These are phyloP conservation scores for Aureobasidium namibiae DNA, from an alignment of 2,329 filamentous ascomycete species.

Conservation along the genomic window DNA sequence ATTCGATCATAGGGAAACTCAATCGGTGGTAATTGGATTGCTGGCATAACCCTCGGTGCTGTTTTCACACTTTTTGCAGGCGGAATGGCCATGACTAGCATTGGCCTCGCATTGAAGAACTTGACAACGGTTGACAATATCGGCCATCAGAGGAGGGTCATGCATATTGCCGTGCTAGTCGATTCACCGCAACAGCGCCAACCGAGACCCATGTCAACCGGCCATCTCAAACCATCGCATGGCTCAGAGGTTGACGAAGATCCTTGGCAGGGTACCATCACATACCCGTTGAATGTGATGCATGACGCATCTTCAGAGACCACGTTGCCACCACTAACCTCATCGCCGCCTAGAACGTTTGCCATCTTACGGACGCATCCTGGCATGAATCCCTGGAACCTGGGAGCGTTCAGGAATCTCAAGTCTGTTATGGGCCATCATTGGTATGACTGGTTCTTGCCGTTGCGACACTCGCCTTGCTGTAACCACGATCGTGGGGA, in stretches of 20 bases:
- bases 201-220: conserved; percentile 7
- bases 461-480: conserved; percentile 67
- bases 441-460: conserved; percentile 70
- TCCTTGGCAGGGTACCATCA: conserved; percentile 40
- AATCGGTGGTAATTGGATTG: conserved; percentile 55
- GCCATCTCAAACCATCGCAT: neutral
- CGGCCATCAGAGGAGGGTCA: conserved; percentile 50
- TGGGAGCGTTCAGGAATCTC: conserved; percentile 64
- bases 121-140: conserved; percentile 79
- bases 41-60: conserved; percentile 55
- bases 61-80: conserved; percentile 75
- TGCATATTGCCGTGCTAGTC: conserved; percentile 70
- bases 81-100: conserved; percentile 66
- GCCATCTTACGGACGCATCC: conserved; percentile 66
- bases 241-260: conserved; percentile 11
- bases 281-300: conserved; percentile 46
- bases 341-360: conserved; percentile 51
- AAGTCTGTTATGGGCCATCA: conserved; percentile 69
- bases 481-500: conserved; percentile 44
- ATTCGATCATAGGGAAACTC: neutral
- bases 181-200: conserved; percentile 8
- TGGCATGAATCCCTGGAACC: conserved; percentile 79
- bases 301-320: conserved; percentile 19
- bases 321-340: conserved; percentile 18
- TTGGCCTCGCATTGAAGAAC: conserved; percentile 63